Conservation (phyloP, 257 asterid species). For the Verbena officinalis region DNA sequence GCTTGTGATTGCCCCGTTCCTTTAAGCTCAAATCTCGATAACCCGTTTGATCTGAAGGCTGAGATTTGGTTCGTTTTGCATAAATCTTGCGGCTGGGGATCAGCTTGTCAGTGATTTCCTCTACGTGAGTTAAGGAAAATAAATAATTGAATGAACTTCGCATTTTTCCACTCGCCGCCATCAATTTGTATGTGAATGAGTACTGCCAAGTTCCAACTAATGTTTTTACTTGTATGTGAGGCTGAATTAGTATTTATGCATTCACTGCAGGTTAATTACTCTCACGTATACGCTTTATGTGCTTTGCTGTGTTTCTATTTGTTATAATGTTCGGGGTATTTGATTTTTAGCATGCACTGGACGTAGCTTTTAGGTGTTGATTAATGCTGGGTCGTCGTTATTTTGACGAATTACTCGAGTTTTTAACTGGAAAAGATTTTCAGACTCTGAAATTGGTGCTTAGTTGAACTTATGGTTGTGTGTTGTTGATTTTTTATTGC, state of each 20-base stretch:
- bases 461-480: conserved; percentile 20
- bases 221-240: conserved; percentile 13
- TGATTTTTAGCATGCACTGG: conserved; percentile 44
- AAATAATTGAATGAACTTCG: conserved; percentile 17
- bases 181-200: not conserved
- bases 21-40: conserved; percentile 38
- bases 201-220: not conserved
- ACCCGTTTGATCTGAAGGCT: conserved; percentile 39
- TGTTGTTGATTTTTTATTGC: conserved; percentile 33
- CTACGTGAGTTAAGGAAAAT: conserved; percentile 36
- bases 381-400: conserved; percentile 34
- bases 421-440: conserved; percentile 27
- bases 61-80: conserved; percentile 9
- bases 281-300: conserved; percentile 4
- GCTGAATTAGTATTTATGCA: not conserved
- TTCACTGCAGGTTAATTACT: not conserved
- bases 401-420: conserved; percentile 32
- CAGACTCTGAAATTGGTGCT: conserved; percentile 21
- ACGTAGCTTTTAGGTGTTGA: conserved; percentile 30
- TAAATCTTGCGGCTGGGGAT: conserved; percentile 41
- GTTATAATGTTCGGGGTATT: not conserved
- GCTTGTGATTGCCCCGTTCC: not conserved
- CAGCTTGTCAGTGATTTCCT: conserved; percentile 21
- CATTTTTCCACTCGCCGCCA: not conserved
- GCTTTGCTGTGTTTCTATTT: not conserved